Conservation (phyloP, 306 rosid genomes). For the Quercus berberidifolia region DNA sequence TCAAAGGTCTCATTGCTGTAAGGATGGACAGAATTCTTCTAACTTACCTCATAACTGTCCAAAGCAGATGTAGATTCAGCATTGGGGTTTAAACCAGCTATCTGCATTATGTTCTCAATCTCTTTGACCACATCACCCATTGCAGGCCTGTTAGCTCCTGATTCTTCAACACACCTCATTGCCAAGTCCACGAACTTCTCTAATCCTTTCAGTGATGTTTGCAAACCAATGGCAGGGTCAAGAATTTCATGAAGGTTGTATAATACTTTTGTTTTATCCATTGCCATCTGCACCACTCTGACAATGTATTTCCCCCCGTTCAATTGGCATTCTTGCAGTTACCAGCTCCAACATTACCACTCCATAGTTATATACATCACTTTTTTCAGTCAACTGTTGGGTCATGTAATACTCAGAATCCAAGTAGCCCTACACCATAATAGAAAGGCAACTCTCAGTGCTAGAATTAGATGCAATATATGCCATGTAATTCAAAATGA, state of each 20-base stretch:
- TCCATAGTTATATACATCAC: slow-evolving; percentile 49
- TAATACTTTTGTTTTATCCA: slow-evolving; percentile 23
- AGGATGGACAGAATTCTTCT: slow-evolving; percentile 5
- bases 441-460: background rate
- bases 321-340: slow-evolving; percentile 39
- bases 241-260: slow-evolving; percentile 28
- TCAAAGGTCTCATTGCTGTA: background rate
- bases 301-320: slow-evolving; percentile 38
- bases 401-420: slow-evolving; percentile 48
- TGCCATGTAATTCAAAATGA: background rate
- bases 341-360: slow-evolving; percentile 43
- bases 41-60: slow-evolving; percentile 18
- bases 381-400: slow-evolving; percentile 42
- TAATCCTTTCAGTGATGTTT: slow-evolving; percentile 20
- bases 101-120: slow-evolving; percentile 34
- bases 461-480: background rate
- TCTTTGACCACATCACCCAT: slow-evolving; percentile 45
- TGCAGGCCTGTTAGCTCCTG: slow-evolving; percentile 29
- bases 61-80: slow-evolving; percentile 23
- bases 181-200: slow-evolving; percentile 39
- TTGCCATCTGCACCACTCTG: slow-evolving; percentile 24
- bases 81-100: slow-evolving; percentile 25
- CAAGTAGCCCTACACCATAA: slow-evolving; percentile 41
- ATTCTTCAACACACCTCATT: slow-evolving; percentile 34
- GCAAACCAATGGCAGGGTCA: slow-evolving; percentile 20